A percentile compares a stretch with the other conserved stretches of the same genome.
Evolutionary conservation across 176 grass and related monocot species (phyloP).

Genomic region (Thalia dealbata): DNA sequence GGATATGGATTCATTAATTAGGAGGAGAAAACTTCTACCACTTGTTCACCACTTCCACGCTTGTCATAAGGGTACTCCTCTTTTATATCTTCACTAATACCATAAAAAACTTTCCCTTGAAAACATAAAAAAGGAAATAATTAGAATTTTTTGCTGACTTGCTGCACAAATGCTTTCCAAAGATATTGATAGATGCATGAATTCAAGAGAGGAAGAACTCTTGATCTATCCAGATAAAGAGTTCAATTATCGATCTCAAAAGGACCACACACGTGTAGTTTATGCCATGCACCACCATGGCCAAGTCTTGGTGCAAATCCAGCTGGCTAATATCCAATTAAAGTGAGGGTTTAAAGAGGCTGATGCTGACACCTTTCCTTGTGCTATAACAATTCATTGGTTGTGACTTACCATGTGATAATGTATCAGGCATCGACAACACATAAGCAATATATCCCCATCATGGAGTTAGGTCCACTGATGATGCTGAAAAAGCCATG

Average conservation of each 20-base stretch:
- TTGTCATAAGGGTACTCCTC: not conserved
- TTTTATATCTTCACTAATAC: not conserved
- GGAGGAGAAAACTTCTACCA: not conserved
- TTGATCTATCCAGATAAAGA: not conserved
- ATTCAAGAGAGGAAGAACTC: not conserved
- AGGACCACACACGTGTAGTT: not conserved
- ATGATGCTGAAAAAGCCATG: not conserved
- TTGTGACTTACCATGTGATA: conserved; percentile 12
- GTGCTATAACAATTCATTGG: not conserved
- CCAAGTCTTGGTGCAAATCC: not conserved
- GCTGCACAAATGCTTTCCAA: conserved; percentile 1
- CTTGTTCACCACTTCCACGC: not conserved
- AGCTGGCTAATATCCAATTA: conserved; percentile 3
- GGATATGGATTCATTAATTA: not conserved
- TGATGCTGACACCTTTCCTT: not conserved
- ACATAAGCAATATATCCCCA: not conserved
- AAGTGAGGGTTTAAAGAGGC: not conserved
- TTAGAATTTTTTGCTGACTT: not conserved
- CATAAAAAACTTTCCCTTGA: not conserved
- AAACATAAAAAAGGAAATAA: not conserved
- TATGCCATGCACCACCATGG: not conserved
- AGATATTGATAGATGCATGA: not conserved
- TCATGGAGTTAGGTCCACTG: conserved; percentile 12
- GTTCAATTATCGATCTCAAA: not conserved
- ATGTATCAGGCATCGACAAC: conserved; percentile 11